Evolutionary conservation across 768 basidiomycete species (phyloP), one percentile per base, ranked within the genome.

Genomic region (Termitomyces sp.): DNA sequence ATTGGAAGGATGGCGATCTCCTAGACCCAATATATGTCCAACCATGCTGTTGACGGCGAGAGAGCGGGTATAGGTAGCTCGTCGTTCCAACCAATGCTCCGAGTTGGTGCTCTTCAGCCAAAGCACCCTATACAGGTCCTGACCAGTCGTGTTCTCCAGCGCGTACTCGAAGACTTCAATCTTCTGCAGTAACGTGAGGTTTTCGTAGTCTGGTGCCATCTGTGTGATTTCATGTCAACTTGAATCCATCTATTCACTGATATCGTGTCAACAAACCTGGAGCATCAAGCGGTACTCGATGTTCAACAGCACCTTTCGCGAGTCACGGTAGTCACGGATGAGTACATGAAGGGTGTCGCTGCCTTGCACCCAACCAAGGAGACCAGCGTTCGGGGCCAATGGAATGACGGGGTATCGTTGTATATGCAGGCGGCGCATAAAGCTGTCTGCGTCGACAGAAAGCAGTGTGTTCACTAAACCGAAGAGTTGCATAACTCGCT

Each of bases 181-280:
- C 79, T 99, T 99, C 73, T 99, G 96, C 54, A 99, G 83, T 5
- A 98, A 79, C 35, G 90, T 94, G 35, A 98, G 79, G 68, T 89
- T 92, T 73, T 98, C 96, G 73, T 98, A 99, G 70, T 98, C 96
- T 11, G 97, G 96, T 9, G 97, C 97, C 96, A 98, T 98, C 95
- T 98, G 66, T 28, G 45, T 54, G 20, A 49, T 38, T 22, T 33
- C 28, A 40, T 46, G 22, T 53, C 22, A 38, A 49, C 12, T 32
- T 2, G 20, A 32, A 48, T 52, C 38, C 9, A 7, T 22, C n/a
- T 5, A 13, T 32, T 2, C 8, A 42, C 12, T 13, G 20, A 51
- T 8, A 36, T 48, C 11, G 11, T 32, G 18, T 40, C 22, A 42
- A 65, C 79, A 64, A 60, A 91, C 94, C 82, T 99, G 97, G 7